Evolutionary conservation across 192 early-diverging fungal genomes (phyloP), one percentile per base, ranked within the genome.

Genomic region (Linnemannia schmuckeri): DNA sequence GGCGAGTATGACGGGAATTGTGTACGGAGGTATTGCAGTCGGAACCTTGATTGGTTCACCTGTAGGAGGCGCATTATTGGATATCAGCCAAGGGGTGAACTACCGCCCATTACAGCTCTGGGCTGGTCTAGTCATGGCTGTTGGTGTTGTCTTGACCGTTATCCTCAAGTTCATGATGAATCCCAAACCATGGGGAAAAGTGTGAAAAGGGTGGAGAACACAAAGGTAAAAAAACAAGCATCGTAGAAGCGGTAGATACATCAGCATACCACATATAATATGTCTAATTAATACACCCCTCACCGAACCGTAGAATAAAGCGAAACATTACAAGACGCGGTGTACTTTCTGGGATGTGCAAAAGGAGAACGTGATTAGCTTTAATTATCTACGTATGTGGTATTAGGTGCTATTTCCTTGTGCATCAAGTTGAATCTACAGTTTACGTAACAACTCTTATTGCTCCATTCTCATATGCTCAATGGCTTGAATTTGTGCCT

Each of bases 21-120:
- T 93, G 5, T 93, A 93, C 40, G 75, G 89, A 73, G 92, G 90
- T 4, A 88, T 89, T 70, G 90, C 91, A 75, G 57, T 75, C 3
- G 92, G 92, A n/a, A 88, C 90, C 1, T 81, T 93, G 49, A 75
- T 91, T 17, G 92, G 92, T 5, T 88, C 90, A 2, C 92, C 91
- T 2, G 88, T 89, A 12, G 89, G 90, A 6, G 88, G 92, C 13
- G 91, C 90, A 2, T 85, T 93, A 38, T 71, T 93, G 70, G 92
- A 93, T 75, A 37, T 81, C 42, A 81, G 84, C 35, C 15, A 74
- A 2, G 78, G 84, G 8, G 33, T 52, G 27, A 52, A 86, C 61
- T 86, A 86, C 40, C 49, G 37, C 6, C 84, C 84, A 33, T 8
- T 80, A 24, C 84, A 77, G 40, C 55, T 86, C 3, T 86, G 79